Evolutionary conservation across 805 yeast genomes (phyloP), one percentile per base, ranked within the genome.

Genomic region (Brettanomyces sp.): DNA sequence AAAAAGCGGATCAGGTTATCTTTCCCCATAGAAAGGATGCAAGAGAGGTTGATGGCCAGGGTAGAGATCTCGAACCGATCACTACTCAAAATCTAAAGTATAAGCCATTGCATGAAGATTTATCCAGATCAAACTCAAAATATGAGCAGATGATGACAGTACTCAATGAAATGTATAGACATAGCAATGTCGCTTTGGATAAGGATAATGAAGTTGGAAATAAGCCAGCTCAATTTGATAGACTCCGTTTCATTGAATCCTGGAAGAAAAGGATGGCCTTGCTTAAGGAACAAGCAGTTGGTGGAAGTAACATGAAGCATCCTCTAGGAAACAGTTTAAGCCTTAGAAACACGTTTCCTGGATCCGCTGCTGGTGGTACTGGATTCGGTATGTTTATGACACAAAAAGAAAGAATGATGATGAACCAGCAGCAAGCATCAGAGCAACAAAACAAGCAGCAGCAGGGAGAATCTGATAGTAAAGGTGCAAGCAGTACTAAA

Each of bases 121-220:
- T 70, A 24, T 77, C 80, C 36, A 95, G 88, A 59, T 85, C 85
- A 54, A 77, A 81, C 47, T 79, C 90, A 1, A 95, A 88, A 52
- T 88, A 85, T 66, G 98, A 93, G 63, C 95, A 87, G 58, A 70
- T 89, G 59, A 91, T 91, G 98, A 69, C 82, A 30, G 71, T 79
- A 8, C 67, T 81, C 72, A 74, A 72, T 51, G 83, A 80, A 62
- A 37, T 67, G 58, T 46, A 64, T 62, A 45, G 63, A 56, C 53
- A 72, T 67, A 53, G 56, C 40, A 53, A 53, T 42, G 21, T 51
- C 12, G 62, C 62, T 12, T 6, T 22, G 12, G 45, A 43, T 11
- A 23, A 40, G 14, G 14, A 25, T 21, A 57, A 46, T 51, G 57
- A 55, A 22, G 49, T 55, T 23, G 50, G 47, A 38, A 54, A 53